These are phyloP conservation scores for Lentinula sp. DNA, from an alignment of 768 basidiomycete genomes.

Conservation along the genomic window DNA sequence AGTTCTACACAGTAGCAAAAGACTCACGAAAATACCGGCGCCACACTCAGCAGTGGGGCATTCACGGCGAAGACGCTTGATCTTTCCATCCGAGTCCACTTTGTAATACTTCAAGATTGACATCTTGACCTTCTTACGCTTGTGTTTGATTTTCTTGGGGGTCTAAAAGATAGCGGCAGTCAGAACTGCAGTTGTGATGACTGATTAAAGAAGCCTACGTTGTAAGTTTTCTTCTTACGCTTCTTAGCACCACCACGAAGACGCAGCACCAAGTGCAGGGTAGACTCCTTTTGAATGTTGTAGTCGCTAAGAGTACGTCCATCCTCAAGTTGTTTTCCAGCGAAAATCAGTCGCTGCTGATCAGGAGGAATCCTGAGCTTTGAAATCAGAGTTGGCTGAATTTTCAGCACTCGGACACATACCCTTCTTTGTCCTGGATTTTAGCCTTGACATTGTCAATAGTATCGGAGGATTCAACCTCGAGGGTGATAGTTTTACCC, in stretches of 20 bases:
- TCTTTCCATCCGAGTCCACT: conserved; percentile 99
- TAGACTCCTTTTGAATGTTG: conserved; percentile 99
- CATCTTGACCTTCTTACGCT: conserved; percentile 99
- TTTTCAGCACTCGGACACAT: conserved; percentile 16
- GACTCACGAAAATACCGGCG: conserved; percentile 77
- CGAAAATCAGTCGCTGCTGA: conserved; percentile 98
- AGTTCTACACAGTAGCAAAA: background rate
- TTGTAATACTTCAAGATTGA: conserved; percentile 99
- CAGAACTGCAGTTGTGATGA: background rate
- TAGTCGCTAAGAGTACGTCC: conserved; percentile 93
- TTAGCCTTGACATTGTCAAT: conserved; percentile 98
- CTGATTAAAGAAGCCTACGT: conserved; percentile 42
- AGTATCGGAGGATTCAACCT: conserved; percentile 95
- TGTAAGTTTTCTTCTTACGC: conserved; percentile 99
- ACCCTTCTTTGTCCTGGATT: conserved; percentile 98
- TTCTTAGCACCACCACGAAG: conserved; percentile 99
- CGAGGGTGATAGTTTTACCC: conserved; percentile 98
- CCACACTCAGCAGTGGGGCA: conserved; percentile 83
- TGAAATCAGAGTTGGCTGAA: conserved; percentile 4
- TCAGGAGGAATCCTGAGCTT: conserved; percentile 74
- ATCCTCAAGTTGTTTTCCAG: conserved; percentile 99
- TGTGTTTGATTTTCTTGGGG: conserved; percentile 99
- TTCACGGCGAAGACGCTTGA: conserved; percentile 97
- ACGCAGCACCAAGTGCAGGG: conserved; percentile 94
- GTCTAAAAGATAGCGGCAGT: conserved; percentile 42